A percentile compares a stretch with the other conserved stretches of the same genome.
Conservation (phyloP, 345 rosid genomes). For the Eucalyptus shirleyi region DNA sequence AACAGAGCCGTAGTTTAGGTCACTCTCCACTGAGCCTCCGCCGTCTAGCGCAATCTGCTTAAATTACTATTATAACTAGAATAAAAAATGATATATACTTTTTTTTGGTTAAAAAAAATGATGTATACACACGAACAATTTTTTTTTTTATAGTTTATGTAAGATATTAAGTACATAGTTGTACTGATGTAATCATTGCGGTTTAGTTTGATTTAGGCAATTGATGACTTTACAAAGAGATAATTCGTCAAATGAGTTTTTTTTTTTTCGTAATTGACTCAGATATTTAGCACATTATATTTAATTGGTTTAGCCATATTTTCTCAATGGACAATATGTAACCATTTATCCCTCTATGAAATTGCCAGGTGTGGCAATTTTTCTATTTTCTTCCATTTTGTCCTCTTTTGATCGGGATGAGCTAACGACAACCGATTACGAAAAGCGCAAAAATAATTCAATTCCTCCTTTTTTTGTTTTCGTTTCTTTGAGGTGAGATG, state of each 20-base stretch:
- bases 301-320: background rate
- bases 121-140: background rate
- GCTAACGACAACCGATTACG: background rate
- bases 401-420: background rate
- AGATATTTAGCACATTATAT: background rate
- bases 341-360: background rate
- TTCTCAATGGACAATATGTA: background rate
- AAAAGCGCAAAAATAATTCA: background rate
- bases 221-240: background rate
- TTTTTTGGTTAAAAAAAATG: too few relatives aligned
- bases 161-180: background rate
- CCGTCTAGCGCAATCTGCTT: background rate
- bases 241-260: background rate
- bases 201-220: background rate
- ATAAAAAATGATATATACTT: background rate
- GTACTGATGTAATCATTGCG: background rate
- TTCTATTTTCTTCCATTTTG: background rate
- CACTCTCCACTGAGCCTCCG: constrained; percentile 14
- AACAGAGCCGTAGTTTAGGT: constrained; percentile 9
- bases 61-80: background rate
- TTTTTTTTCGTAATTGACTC: background rate
- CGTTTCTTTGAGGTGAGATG: background rate
- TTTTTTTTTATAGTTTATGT: background rate
- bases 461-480: background rate
- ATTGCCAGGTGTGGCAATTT: background rate